Evolutionary conservation across 352 stramenopile species (phyloP), one percentile per base, ranked within the genome.

Genomic region (Pythium dissotocum): DNA sequence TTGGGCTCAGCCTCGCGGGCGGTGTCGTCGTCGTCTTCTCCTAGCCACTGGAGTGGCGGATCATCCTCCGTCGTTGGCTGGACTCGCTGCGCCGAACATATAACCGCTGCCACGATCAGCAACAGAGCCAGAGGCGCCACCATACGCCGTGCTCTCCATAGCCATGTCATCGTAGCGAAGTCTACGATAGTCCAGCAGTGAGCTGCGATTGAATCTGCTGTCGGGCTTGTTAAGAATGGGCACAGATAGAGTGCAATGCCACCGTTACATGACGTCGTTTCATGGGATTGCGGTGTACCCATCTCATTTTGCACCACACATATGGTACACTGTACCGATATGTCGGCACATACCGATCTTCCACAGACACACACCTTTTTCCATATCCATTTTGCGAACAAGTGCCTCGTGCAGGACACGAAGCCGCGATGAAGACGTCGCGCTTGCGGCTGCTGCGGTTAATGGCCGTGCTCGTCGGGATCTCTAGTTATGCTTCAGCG

Each of bases 211-310:
- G 46, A 30, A 53, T 53, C 46, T 53, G 18, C 6, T 53, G 18
- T 7, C 6, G 7, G 36, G 6, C 33, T 38, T 38, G 51, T 40
- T 38, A 57, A 57, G 30, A 57, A 57, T 57, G 51, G 48, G 21
- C 21, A 4, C 21, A 33, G 48, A 35, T 21, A 5, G 30, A 33
- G 28, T 32, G 9, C 38, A 46, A n/a, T 18, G 38, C 9, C 42
- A 53, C 18, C 51, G 51, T 57, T 40, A 26, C 26, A 54, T 54
- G 16, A 54, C 48, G 51, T 57, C 51, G 51, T 57, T 57, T 57
- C 26, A 57, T 57, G 26, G 30, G 26, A 38, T 38, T 38, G 28
- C 18, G 46, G 46, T 40, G 51, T 57, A 57, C 26, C 51, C 51
- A 57, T 57, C 46, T 53, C n/a, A 8, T 16, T 14, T 24, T 13